These are phyloP conservation scores for Teunomyces atbi DNA, from an alignment of 805 yeast species.

Conservation along the genomic window DNA sequence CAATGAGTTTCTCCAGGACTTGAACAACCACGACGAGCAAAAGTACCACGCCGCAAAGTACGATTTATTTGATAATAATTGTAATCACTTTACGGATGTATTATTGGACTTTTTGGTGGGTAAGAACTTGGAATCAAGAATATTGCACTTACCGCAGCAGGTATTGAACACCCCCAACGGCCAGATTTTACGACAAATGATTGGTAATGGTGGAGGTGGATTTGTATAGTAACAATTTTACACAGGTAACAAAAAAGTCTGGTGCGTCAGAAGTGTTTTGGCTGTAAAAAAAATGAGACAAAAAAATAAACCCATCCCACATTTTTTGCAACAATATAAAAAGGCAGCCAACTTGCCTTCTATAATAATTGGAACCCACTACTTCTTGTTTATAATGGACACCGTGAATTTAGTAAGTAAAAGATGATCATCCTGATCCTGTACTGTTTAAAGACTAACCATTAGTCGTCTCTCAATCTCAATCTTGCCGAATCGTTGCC, in stretches of 20 bases:
- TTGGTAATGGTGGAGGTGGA: conserved; percentile 22
- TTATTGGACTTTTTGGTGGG: conserved; percentile 58
- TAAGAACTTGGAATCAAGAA: conserved; percentile 50
- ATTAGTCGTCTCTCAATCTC: background rate
- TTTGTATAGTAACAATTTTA: conserved; percentile 7
- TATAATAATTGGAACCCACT: background rate
- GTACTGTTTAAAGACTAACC: background rate
- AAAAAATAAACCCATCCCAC: background rate
- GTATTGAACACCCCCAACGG: conserved; percentile 44
- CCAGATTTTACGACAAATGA: conserved; percentile 31
- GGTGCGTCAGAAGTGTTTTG: conserved; percentile 1
- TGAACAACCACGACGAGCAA: conserved; percentile 33
- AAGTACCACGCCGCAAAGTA: conserved; percentile 49
- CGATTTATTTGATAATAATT: conserved; percentile 60
- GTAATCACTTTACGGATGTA: conserved; percentile 66
- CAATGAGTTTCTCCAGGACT: conserved; percentile 51
- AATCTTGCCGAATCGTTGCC: background rate
- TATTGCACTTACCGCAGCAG: conserved; percentile 50
- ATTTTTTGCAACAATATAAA: conserved; percentile 1
- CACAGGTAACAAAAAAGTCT: background rate
- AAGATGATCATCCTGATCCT: background rate
- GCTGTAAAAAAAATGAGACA: conserved; percentile 2
- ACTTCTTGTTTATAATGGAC: background rate
- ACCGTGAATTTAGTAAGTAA: background rate
- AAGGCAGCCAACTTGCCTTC: background rate